phyloP scores from a whole-genome alignment of 495 filamentous ascomycete species.

The Ramalina intermedia region DNA sequence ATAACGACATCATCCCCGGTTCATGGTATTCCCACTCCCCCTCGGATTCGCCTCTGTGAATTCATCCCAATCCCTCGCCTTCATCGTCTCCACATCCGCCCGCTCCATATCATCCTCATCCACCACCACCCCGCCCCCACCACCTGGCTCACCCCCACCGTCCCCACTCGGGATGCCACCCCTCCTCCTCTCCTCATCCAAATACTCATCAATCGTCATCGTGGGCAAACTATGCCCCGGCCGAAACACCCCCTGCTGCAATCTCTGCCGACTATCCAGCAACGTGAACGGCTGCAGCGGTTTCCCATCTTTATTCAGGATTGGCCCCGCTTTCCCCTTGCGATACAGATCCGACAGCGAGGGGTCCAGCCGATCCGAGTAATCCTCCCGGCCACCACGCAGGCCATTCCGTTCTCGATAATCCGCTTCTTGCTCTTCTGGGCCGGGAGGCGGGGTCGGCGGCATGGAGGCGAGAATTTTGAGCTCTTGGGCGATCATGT shows the following conservation, averaged over 20 bases:
- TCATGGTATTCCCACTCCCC: constrained; percentile 75
- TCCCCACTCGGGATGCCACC: constrained; percentile 90
- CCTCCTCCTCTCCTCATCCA: constrained; percentile 74
- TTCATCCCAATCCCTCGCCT: constrained; percentile 91
- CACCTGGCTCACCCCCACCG: constrained; percentile 71
- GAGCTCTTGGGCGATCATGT: constrained; percentile 68
- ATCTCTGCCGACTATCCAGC: constrained; percentile 57
- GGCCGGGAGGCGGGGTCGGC: constrained; percentile 27
- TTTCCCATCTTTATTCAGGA: constrained; percentile 69
- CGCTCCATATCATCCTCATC: constrained; percentile 83
- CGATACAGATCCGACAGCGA: constrained; percentile 40
- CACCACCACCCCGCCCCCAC: constrained; percentile 50
- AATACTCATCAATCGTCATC: constrained; percentile 95
- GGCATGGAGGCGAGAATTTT: constrained; percentile 67
- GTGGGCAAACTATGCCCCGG: constrained; percentile 88
- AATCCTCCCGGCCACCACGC: constrained; percentile 29
- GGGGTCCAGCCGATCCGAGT: constrained; percentile 64
- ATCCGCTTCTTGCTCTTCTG: constrained; percentile 18
- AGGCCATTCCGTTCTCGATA: constrained; percentile 29
- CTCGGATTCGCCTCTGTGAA: constrained; percentile 80
- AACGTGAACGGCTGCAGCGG: constrained; percentile 87
- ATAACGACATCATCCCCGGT: constrained; percentile 44
- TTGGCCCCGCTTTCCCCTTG: constrained; percentile 47
- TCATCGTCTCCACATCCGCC: constrained; percentile 79
- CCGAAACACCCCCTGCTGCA: constrained; percentile 74